These are phyloP conservation scores for Xylaria sp. DNA, from an alignment of 2,329 filamentous ascomycete species.

Conservation along the genomic window DNA sequence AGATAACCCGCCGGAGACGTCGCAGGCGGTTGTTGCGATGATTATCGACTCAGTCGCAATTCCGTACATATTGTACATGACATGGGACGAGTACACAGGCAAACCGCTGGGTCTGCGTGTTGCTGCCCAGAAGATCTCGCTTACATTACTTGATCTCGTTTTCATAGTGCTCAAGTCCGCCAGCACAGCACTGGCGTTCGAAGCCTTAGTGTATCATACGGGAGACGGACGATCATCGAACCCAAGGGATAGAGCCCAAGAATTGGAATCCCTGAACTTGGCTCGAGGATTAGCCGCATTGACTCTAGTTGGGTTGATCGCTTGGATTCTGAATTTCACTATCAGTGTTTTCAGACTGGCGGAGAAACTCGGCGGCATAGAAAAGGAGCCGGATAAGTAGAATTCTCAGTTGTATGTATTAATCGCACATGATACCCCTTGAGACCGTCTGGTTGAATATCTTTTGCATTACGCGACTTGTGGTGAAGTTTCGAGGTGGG, in stretches of 20 bases:
- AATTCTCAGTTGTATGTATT: conserved; percentile 8
- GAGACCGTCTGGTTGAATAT: background rate
- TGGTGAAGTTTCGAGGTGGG: background rate
- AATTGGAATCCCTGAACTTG: conserved; percentile 54
- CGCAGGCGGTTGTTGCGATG: conserved; percentile 82
- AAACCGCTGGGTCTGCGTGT: conserved; percentile 85
- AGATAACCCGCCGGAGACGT: conserved; percentile 49
- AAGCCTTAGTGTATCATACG: conserved; percentile 62
- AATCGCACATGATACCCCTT: conserved; percentile 19
- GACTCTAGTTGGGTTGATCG: conserved; percentile 72
- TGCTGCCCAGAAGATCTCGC: conserved; percentile 76
- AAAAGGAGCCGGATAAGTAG: conserved; percentile 39
- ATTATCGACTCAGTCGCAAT: conserved; percentile 84
- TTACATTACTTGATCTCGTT: conserved; percentile 86
- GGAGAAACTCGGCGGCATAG: conserved; percentile 52
- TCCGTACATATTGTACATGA: conserved; percentile 88
- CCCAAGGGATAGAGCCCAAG: conserved; percentile 35
- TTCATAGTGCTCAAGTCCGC: conserved; percentile 98
- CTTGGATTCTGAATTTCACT: conserved; percentile 87
- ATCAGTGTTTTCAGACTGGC: conserved; percentile 74
- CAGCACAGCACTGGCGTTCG: conserved; percentile 85
- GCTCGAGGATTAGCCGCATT: conserved; percentile 69
- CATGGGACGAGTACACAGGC: conserved; percentile 92
- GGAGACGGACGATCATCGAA: conserved; percentile 31
- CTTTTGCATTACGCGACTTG: background rate